These are phyloP conservation scores for Pleurozium schreberi DNA, from an alignment of 225 moss, liverwort and hornwort species.

Conservation along the genomic window DNA sequence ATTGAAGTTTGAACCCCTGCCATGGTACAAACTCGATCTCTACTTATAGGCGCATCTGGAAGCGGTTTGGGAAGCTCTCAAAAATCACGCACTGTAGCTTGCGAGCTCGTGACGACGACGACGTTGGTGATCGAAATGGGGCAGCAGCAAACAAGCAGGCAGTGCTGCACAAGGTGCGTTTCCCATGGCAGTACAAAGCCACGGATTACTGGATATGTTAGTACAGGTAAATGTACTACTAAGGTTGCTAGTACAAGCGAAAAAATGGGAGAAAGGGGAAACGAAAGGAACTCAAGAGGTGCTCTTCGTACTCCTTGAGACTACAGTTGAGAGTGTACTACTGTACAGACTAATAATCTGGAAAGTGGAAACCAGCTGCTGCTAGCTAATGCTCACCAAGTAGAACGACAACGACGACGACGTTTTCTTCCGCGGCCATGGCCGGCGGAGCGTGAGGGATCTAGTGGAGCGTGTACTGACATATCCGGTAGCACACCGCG, in stretches of 20 bases:
- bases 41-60: background rate
- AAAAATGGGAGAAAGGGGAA: background rate
- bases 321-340: background rate
- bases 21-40: background rate
- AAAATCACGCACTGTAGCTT: background rate
- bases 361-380: background rate
- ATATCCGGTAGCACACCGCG: background rate
- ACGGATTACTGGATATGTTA: background rate
- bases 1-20: too few species aligned
- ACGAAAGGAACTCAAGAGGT: background rate
- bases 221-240: background rate
- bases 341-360: background rate
- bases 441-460: background rate
- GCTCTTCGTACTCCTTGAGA: background rate
- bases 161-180: background rate
- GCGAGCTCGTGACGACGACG: background rate
- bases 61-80: background rate
- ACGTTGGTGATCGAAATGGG: background rate
- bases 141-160: background rate
- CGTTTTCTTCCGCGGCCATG: background rate
- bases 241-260: background rate
- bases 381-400: background rate
- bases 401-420: background rate
- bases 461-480: background rate
- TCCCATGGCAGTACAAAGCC: background rate